phyloP scores from a whole-genome alignment of 108 stramenopile species.

The Chaetoceros muelleri region DNA sequence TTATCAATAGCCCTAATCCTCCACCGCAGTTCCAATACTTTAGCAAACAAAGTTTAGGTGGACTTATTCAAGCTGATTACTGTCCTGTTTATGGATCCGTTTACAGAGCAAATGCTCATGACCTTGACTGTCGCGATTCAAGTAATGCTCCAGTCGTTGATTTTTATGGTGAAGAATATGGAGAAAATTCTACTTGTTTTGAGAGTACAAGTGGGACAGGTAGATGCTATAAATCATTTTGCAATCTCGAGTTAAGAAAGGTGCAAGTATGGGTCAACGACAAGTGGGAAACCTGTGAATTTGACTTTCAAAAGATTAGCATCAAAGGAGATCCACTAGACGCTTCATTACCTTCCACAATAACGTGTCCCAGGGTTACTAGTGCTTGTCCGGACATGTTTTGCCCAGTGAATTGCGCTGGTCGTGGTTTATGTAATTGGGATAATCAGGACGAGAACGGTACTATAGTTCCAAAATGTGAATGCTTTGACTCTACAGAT shows the following conservation, averaged over 20 bases:
- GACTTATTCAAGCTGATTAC: slow-evolving; percentile 66
- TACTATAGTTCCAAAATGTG: slow-evolving; percentile 43
- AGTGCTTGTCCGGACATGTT: slow-evolving; percentile 74
- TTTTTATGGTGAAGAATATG: slow-evolving; percentile 29
- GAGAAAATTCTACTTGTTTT: slow-evolving; percentile 57
- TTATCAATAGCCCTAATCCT: slow-evolving; percentile 35
- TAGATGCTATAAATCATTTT: slow-evolving; percentile 60
- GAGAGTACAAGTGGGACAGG: slow-evolving; percentile 52
- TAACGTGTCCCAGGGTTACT: slow-evolving; percentile 48
- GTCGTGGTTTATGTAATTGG: slow-evolving; percentile 66
- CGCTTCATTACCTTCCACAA: slow-evolving; percentile 17
- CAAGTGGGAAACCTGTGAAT: slow-evolving; percentile 44
- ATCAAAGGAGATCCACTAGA: slow-evolving; percentile 17
- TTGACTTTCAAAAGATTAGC: slow-evolving; percentile 57
- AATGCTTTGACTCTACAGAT: slow-evolving; percentile 69
- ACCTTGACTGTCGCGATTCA: slow-evolving; percentile 45
- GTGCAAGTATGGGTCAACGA: slow-evolving; percentile 39
- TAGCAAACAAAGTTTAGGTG: slow-evolving; percentile 41
- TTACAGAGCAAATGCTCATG: slow-evolving; percentile 42
- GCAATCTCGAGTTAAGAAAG: slow-evolving; percentile 29
- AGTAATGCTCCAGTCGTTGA: slow-evolving; percentile 49
- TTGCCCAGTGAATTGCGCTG: slow-evolving; percentile 74
- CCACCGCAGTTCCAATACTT: slow-evolving; percentile 56
- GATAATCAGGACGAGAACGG: slow-evolving; percentile 29
- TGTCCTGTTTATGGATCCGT: slow-evolving; percentile 74